A percentile compares a stretch with the other conserved stretches of the same genome.
Conservation (phyloP, 2,329 filamentous ascomycete genomes). For the Colletotrichum sublineola region DNA sequence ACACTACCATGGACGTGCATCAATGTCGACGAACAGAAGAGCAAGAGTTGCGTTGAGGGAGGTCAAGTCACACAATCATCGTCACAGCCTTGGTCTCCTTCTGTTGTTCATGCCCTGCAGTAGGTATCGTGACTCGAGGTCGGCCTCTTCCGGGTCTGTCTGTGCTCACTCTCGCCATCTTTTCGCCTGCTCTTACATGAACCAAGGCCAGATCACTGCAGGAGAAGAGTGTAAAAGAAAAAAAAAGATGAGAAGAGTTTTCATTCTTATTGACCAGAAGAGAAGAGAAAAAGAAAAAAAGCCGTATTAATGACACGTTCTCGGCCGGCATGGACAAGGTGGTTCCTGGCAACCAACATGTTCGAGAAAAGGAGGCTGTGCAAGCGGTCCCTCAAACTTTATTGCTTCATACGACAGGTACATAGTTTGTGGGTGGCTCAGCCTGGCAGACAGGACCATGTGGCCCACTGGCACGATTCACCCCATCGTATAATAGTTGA, state of each 20-base stretch:
- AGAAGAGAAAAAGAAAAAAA: neutral
- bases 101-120: neutral
- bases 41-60: neutral
- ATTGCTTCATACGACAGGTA: neutral
- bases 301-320: conserved; percentile 23
- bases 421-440: neutral
- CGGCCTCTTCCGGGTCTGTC: neutral
- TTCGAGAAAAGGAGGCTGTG: conserved; percentile 35
- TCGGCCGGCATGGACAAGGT: conserved; percentile 22
- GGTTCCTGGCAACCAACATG: conserved; percentile 12
- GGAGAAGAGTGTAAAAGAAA: neutral
- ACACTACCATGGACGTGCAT: neutral
- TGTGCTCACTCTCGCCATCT: neutral
- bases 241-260: neutral
- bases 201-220: neutral
- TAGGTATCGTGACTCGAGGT: neutral
- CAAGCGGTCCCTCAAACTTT: conserved; percentile 13
- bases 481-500: neutral
- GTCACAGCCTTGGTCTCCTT: neutral
- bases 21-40: neutral
- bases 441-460: conserved; percentile 7
- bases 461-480: conserved; percentile 28
- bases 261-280: too few species aligned
- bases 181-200: neutral
- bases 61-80: neutral